These are phyloP conservation scores for Microsporum audouinii DNA, from an alignment of 2,329 filamentous ascomycete species.

Conservation along the genomic window DNA sequence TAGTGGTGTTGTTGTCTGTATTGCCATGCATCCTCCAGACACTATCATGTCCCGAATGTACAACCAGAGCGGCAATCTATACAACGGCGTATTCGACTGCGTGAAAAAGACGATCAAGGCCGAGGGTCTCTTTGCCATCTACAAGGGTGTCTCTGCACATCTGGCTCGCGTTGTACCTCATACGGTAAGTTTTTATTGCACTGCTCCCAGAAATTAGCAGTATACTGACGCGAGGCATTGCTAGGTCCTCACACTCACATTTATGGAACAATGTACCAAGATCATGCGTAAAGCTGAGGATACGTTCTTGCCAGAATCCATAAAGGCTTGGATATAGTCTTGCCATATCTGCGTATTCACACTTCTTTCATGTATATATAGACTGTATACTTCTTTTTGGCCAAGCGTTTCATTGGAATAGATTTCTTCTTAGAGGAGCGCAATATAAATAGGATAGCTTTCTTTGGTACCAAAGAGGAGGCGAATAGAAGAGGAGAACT, in stretches of 20 bases:
- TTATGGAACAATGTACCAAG: constrained; percentile 97
- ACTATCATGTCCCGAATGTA: constrained; percentile 98
- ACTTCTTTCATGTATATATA: not conserved
- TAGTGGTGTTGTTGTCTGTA: constrained; percentile 92
- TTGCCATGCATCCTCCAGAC: constrained; percentile 96
- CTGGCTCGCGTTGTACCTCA: constrained; percentile 88
- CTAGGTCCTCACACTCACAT: constrained; percentile 72
- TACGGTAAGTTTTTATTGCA: constrained; percentile 45
- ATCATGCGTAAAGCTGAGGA: constrained; percentile 69
- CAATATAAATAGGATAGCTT: not conserved
- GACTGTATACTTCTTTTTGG: not conserved
- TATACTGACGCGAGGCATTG: constrained; percentile 16
- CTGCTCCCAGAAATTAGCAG: not conserved
- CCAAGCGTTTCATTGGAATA: not conserved
- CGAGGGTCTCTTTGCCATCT: constrained; percentile 83
- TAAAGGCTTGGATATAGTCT: constrained; percentile 37
- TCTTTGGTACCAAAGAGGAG: not conserved
- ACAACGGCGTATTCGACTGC: constrained; percentile 85
- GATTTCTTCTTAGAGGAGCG: constrained; percentile 2
- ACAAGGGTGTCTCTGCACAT: constrained; percentile 96
- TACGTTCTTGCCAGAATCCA: constrained; percentile 38
- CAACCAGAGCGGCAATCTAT: constrained; percentile 97
- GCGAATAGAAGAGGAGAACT: not conserved
- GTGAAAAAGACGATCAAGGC: constrained; percentile 80
- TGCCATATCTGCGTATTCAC: not conserved